Percentiles rank a stretch among this genome's conserved stretches.
These are phyloP conservation scores for Lolium multiflorum DNA, from an alignment of 176 grass and related monocot species.

Conservation along the genomic window DNA sequence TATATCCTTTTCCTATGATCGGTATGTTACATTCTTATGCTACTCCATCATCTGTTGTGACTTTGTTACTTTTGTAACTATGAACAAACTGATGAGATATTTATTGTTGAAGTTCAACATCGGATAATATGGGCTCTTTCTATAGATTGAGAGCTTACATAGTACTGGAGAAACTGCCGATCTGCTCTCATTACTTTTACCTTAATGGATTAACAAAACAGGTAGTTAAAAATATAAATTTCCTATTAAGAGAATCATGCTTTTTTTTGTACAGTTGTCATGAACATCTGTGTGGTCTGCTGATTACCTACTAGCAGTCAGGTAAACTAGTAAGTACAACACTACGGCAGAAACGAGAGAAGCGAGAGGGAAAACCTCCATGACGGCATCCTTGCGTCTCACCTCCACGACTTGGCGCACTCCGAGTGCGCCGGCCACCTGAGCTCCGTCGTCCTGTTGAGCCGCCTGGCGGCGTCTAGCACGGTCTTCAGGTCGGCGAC, in stretches of 20 bases:
- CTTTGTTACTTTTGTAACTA: not conserved
- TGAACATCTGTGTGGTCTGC: not conserved
- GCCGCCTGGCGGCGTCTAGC: slow-evolving; percentile 25
- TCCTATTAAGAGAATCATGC: not conserved
- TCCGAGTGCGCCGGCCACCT: slow-evolving; percentile 49
- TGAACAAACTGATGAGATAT: not conserved
- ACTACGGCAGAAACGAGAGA: not conserved
- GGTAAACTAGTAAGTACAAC: too few species aligned
- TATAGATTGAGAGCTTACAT: not conserved
- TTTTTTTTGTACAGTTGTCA: not conserved
- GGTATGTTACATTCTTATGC: not conserved
- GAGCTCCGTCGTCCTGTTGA: not conserved
- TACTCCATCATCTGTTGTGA: not conserved
- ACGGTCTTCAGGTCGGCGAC: slow-evolving; percentile 62
- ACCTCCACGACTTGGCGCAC: slow-evolving; percentile 43
- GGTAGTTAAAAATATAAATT: not conserved
- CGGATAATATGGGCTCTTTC: not conserved
- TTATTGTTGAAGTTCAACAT: not conserved
- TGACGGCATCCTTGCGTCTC: not conserved
- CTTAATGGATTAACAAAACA: slow-evolving; percentile 4
- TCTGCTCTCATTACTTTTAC: not conserved
- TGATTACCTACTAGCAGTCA: not conserved
- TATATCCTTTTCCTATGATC: not conserved
- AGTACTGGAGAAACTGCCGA: not conserved
- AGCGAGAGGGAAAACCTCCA: not conserved